Percentiles rank a stretch among this genome's conserved stretches.
Conservation (phyloP, 352 stramenopile species). For the Globisporangium viniferum region DNA sequence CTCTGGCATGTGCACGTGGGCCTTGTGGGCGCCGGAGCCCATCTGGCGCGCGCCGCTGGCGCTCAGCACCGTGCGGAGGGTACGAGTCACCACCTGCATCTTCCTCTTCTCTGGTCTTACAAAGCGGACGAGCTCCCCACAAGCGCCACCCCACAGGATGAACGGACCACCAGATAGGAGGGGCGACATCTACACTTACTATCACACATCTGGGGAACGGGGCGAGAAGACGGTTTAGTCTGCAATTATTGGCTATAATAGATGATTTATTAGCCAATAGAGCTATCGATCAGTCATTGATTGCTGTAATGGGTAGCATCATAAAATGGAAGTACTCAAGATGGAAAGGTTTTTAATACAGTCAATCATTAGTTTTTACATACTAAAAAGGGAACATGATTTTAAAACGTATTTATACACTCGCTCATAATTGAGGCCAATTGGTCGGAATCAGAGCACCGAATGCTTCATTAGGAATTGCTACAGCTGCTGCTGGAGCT, state of each 20-base stretch:
- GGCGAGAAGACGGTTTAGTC: slow-evolving; percentile 10
- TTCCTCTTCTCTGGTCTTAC: slow-evolving; percentile 15
- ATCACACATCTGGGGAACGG: neutral
- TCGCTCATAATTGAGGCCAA: too few relatives aligned
- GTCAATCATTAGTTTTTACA: too few relatives aligned
- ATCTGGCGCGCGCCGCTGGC: slow-evolving; percentile 47
- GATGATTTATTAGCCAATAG: neutral
- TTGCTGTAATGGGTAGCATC: too few relatives aligned
- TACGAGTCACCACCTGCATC: slow-evolving; percentile 34
- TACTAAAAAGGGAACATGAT: too few relatives aligned
- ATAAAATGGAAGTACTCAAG: neutral
- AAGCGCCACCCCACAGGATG: slow-evolving; percentile 5
- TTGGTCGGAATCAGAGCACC: neutral
- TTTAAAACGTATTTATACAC: too few relatives aligned
- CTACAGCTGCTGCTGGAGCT: neutral
- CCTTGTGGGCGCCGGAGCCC: slow-evolving; percentile 40
- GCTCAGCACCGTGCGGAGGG: slow-evolving; percentile 26
- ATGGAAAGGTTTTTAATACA: neutral
- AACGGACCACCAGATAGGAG: slow-evolving; percentile 14
- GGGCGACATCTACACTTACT: slow-evolving; percentile 4
- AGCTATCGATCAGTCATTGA: neutral
- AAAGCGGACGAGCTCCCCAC: neutral
- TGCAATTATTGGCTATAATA: slow-evolving; percentile 9
- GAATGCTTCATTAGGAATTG: neutral
- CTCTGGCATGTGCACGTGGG: slow-evolving; percentile 79